Conservation (phyloP, 768 basidiomycete genomes). For the Wakefieldia striispora region DNA sequence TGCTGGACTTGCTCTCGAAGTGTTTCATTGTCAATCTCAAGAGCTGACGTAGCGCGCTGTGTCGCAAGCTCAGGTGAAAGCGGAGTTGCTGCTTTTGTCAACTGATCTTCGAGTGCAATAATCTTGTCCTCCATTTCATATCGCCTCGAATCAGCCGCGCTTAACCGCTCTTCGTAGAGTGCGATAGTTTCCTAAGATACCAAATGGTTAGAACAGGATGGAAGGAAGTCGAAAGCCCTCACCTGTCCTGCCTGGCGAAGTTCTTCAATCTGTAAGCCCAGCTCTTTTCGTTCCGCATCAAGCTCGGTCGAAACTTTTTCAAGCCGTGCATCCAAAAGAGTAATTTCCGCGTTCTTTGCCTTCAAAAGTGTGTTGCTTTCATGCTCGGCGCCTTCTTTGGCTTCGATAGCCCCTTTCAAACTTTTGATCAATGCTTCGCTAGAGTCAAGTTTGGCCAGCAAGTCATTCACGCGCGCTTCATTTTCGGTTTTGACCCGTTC, state of each 20-base stretch:
- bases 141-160: slow-evolving; percentile 61
- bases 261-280: slow-evolving; percentile 76
- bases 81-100: slow-evolving; percentile 30
- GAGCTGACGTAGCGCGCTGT: slow-evolving; percentile 59
- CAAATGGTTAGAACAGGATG: background rate
- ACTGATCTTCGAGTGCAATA: slow-evolving; percentile 54
- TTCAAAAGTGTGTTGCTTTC: slow-evolving; percentile 50
- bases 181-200: slow-evolving; percentile 81
- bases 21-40: slow-evolving; percentile 93
- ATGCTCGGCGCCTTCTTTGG: slow-evolving; percentile 48
- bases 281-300: slow-evolving; percentile 61
- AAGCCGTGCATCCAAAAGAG: slow-evolving; percentile 47
- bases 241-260: slow-evolving; percentile 88
- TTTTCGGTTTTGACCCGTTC: slow-evolving; percentile 47
- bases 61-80: slow-evolving; percentile 35
- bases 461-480: slow-evolving; percentile 40
- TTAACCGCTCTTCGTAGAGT: slow-evolving; percentile 87
- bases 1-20: slow-evolving; percentile 89
- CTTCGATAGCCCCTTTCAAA: slow-evolving; percentile 52
- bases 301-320: slow-evolving; percentile 45
- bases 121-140: slow-evolving; percentile 77
- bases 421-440: slow-evolving; percentile 42
- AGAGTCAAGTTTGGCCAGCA: slow-evolving; percentile 45
- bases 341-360: slow-evolving; percentile 62
- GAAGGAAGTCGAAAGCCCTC: slow-evolving; percentile 15